Base-by-base conservation (phyloP, 2,329 filamentous ascomycete genomes). In the Blastomyces emzantsi region DNA sequence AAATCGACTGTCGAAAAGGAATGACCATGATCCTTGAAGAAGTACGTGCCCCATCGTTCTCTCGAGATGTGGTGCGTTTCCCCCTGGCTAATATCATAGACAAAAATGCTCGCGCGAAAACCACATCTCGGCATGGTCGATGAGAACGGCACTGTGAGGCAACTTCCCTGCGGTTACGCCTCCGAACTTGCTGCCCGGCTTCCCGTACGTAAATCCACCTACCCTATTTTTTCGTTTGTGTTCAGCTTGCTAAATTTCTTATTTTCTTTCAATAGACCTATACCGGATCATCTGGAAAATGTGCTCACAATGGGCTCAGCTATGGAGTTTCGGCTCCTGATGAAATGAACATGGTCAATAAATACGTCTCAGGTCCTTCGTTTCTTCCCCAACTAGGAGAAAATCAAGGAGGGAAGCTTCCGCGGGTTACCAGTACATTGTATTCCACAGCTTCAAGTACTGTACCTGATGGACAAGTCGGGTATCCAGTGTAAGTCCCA, bases 11-110 rank as follows among this genome's bases (percentile, higher is more conserved):
- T 28, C 52, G 64, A 36, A 66, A 62, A 49, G 63, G 63, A n/a
- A 66, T 66, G 64, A 66, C 64, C 11, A 54, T 62, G 13, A 64
- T 66, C n/a, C 63, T 66, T 57, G 61, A 66, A 52, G 64, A 65
- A 52, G 64, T 65, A 54, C 13, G n/a, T 15, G 17, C 30, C 43
- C 51, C 25, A 28, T 30, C n/a, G 22, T 39, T 25, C 36, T 28
- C 25, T 28, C 30, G 30, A 25, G 30, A 8, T 19, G 33, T 36
- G 43, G 9, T 54, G 30, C 13, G 55, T 45, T 9, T 11, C 25
- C 19, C 28, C 28, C 17, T 33, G 43, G 28, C 41, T 62, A 55
- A 64, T n/a, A 58, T 60, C 60, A 39, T 36, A 66, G 64, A 64
- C 64, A 39, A 64, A 64, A 52, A 43, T 62, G 7, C 63, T 66